These are phyloP conservation scores for Dillenia turbinata DNA, from an alignment of 164 flowering plant species.

Conservation along the genomic window DNA sequence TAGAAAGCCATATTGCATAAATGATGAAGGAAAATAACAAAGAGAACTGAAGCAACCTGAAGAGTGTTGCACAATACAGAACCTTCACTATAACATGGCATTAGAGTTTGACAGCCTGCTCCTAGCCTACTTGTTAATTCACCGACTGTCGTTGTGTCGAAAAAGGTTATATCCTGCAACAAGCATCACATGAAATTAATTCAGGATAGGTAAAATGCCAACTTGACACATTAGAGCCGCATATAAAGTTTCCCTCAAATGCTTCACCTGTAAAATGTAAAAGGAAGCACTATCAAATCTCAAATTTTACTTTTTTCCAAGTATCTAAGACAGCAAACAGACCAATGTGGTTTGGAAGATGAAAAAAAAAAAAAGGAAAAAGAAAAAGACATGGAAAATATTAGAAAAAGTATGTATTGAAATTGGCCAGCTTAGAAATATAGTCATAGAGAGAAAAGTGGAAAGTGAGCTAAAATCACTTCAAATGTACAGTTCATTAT, in stretches of 20 bases:
- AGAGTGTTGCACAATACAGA: constrained; percentile 69
- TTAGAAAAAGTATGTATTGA: too few species aligned
- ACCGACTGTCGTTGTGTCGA: constrained; percentile 84
- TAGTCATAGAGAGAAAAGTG: too few species aligned
- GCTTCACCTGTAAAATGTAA: too few species aligned
- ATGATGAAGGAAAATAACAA: constrained; percentile 1
- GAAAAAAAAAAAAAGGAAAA: too few species aligned
- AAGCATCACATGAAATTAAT: not conserved
- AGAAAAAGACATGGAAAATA: too few species aligned
- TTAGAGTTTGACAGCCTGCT: constrained; percentile 94
- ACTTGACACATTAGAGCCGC: constrained; percentile 82
- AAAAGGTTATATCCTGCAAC: constrained; percentile 84
- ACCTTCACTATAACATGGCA: constrained; percentile 89
- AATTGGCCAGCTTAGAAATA: too few species aligned
- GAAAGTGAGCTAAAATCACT: too few species aligned
- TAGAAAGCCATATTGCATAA: not conserved
- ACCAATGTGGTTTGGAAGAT: too few species aligned
- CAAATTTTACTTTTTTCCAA: too few species aligned
- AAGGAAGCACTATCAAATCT: too few species aligned
- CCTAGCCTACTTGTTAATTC: constrained; percentile 95
- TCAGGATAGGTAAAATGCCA: constrained; percentile 3
- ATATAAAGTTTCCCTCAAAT: constrained; percentile 49
- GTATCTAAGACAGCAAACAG: too few species aligned
- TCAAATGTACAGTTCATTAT: too few species aligned
- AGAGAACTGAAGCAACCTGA: constrained; percentile 49